Conservation (phyloP, 2,329 filamentous ascomycete species). For the Ascochyta rabiei region DNA sequence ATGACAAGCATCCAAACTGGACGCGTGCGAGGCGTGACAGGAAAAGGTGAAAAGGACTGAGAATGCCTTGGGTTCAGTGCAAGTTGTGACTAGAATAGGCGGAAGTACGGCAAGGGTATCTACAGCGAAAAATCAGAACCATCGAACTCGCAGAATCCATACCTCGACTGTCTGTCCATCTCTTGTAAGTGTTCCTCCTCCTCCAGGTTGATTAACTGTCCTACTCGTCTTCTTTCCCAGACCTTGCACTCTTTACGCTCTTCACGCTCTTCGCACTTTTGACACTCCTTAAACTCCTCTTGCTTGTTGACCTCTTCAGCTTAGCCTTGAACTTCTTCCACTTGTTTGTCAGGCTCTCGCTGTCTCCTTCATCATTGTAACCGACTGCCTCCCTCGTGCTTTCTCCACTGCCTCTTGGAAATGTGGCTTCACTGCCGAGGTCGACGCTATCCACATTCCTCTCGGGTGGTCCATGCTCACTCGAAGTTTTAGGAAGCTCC, state of each 20-base stretch:
- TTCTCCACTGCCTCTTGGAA: constrained; percentile 16
- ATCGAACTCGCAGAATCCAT: neutral
- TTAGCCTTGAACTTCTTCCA: constrained; percentile 47
- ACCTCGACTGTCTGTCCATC: neutral
- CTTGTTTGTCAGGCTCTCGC: constrained; percentile 34
- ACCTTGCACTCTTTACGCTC: constrained; percentile 27
- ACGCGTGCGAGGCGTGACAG: neutral
- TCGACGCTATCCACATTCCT: constrained; percentile 33
- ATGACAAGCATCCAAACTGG: neutral
- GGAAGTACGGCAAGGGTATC: constrained; percentile 7
- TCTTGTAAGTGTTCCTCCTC: neutral
- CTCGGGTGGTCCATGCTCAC: constrained; percentile 2
- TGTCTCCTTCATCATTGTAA: constrained; percentile 20
- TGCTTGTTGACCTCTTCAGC: constrained; percentile 41
- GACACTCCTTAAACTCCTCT: constrained; percentile 42
- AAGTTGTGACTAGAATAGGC: neutral
- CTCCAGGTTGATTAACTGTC: neutral
- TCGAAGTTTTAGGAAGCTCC: neutral
- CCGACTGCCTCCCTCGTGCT: neutral
- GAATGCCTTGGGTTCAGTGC: neutral
- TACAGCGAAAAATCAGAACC: constrained; percentile 8
- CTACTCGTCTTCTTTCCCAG: constrained; percentile 5
- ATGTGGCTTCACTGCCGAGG: constrained; percentile 28
- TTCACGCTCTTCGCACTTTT: constrained; percentile 41
- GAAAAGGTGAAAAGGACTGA: neutral